Evolutionary conservation across 805 yeast species (phyloP).

Genomic region (Pichia cabralensis): DNA sequence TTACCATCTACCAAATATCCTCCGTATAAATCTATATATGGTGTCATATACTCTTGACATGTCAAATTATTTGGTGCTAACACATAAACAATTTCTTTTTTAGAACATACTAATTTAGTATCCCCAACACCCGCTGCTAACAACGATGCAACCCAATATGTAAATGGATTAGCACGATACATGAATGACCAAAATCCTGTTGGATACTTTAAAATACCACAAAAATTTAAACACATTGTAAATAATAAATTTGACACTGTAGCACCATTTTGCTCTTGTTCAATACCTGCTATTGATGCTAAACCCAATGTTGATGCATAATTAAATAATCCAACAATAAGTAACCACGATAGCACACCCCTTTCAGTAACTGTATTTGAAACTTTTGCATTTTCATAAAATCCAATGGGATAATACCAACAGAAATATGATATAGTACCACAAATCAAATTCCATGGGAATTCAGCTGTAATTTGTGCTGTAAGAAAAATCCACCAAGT

Average conservation of each 20-base stretch:
- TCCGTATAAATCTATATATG: conserved; percentile 28
- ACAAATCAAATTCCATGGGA: conserved; percentile 51
- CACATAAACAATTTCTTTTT: conserved; percentile 37
- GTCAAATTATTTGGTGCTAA: conserved; percentile 45
- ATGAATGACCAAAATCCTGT: conserved; percentile 70
- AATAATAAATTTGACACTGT: conserved; percentile 46
- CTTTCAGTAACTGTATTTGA: conserved; percentile 37
- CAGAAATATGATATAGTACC: conserved; percentile 57
- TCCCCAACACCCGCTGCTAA: conserved; percentile 48
- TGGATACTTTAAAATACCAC: conserved; percentile 64
- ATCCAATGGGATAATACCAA: conserved; percentile 68
- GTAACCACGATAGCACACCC: conserved; percentile 43
- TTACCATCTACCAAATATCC: conserved; percentile 37
- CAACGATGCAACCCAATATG: conserved; percentile 51
- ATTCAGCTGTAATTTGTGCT: conserved; percentile 55
- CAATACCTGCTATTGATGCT: conserved; percentile 47
- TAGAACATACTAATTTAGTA: conserved; percentile 36
- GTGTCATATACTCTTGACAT: conserved; percentile 45
- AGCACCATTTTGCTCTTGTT: conserved; percentile 54
- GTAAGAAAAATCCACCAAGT: conserved; percentile 53
- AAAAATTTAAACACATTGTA: conserved; percentile 57
- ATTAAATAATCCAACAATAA: conserved; percentile 36
- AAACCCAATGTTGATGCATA: conserved; percentile 52
- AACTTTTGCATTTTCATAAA: conserved; percentile 48
- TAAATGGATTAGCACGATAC: conserved; percentile 65